These are phyloP conservation scores for Protea cynaroides DNA, from an alignment of 164 flowering plant genomes.

Conservation along the genomic window DNA sequence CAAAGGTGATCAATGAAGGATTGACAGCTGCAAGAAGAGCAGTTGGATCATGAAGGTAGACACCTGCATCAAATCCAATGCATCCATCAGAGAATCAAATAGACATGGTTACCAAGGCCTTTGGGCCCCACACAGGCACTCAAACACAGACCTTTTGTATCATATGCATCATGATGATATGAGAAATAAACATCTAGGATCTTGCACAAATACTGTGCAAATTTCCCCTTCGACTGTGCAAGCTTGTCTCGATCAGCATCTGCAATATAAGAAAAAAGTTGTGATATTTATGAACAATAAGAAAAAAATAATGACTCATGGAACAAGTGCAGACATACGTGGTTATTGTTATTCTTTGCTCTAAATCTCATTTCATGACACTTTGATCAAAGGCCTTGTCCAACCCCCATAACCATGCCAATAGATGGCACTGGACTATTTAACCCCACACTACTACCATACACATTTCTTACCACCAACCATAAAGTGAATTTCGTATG, in stretches of 20 bases:
- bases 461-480: too few relatives aligned
- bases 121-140: not conserved
- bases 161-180: constrained; percentile 72
- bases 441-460: too few relatives aligned
- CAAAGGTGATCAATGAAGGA: constrained; percentile 70
- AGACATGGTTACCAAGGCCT: not conserved
- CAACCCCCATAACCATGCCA: too few relatives aligned
- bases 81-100: constrained; percentile 5
- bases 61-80: constrained; percentile 48
- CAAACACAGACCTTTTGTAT: constrained; percentile 48
- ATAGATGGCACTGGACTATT: too few relatives aligned
- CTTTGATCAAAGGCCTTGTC: too few relatives aligned
- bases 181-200: constrained; percentile 65
- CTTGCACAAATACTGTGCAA: constrained; percentile 70
- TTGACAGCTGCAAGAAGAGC: constrained; percentile 73
- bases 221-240: constrained; percentile 59
- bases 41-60: constrained; percentile 96
- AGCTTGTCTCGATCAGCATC: constrained; percentile 62
- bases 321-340: not conserved
- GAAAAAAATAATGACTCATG: not conserved
- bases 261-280: constrained; percentile 16
- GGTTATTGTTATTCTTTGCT: too few relatives aligned
- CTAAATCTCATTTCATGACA: too few relatives aligned
- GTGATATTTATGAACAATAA: not conserved
- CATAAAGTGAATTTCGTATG: too few relatives aligned